Percentiles rank a stretch among this genome's conserved stretches.
Evolutionary conservation across 805 yeast genomes (phyloP).

Genomic region (Suhomyces faveliae): DNA sequence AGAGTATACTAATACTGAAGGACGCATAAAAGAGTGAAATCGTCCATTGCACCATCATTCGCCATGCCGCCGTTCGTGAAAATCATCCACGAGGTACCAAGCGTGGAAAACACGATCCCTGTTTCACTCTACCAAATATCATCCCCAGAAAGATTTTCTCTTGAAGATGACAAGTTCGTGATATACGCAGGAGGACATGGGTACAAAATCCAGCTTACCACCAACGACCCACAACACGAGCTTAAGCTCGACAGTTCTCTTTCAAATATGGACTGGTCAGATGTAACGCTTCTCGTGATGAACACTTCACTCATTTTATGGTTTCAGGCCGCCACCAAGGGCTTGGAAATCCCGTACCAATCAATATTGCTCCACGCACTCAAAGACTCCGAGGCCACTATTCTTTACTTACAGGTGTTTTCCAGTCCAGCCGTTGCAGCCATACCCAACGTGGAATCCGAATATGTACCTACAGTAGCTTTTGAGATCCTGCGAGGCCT

Average conservation of each 20-base stretch:
- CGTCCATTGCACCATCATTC: not conserved
- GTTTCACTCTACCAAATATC: slow-evolving; percentile 31
- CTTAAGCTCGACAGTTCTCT: slow-evolving; percentile 13
- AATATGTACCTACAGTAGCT: slow-evolving; percentile 20
- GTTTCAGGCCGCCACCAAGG: slow-evolving; percentile 20
- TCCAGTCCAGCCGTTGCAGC: slow-evolving; percentile 19
- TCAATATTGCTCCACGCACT: slow-evolving; percentile 34
- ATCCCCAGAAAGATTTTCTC: slow-evolving; percentile 39
- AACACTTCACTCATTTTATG: slow-evolving; percentile 35
- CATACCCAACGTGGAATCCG: slow-evolving; percentile 12
- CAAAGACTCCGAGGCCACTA: slow-evolving; percentile 12
- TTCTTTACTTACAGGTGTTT: slow-evolving; percentile 32
- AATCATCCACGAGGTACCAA: slow-evolving; percentile 30
- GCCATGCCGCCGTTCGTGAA: slow-evolving; percentile 7
- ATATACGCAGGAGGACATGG: slow-evolving; percentile 38
- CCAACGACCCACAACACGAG: slow-evolving; percentile 15
- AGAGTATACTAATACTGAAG: not conserved
- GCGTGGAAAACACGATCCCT: slow-evolving; percentile 41
- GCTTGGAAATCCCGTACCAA: slow-evolving; percentile 37
- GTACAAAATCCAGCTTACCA: slow-evolving; percentile 12
- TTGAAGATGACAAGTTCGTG: slow-evolving; percentile 39
- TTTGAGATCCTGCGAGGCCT: slow-evolving; percentile 12
- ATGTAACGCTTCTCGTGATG: slow-evolving; percentile 30
- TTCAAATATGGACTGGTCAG: slow-evolving; percentile 8
- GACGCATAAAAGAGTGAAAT: not conserved